phyloP scores from a whole-genome alignment of 192 early-diverging fungal genomes.

The Coemansia sp. region DNA sequence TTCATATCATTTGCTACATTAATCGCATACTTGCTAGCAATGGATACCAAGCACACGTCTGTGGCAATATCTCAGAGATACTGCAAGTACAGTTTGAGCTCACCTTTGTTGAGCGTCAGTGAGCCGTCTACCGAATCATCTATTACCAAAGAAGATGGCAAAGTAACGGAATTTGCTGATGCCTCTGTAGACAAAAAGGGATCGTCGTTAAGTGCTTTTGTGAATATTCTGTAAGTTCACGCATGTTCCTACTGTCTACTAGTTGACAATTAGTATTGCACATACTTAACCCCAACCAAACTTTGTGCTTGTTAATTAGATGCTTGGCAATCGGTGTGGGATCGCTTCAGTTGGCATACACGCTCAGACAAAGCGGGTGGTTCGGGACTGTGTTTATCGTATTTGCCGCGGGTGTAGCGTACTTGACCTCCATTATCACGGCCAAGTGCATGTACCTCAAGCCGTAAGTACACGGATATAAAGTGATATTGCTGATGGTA shows the following conservation, averaged over 20 bases:
- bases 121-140: background rate
- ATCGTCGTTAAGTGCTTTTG: constrained; percentile 39
- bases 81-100: background rate
- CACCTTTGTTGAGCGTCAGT: background rate
- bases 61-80: background rate
- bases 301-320: constrained; percentile 11
- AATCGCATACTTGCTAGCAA: background rate
- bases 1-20: background rate
- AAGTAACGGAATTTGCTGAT: background rate
- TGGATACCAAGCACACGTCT: background rate
- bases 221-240: constrained; percentile 43
- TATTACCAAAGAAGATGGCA: background rate
- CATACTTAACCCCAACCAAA: background rate
- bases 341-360: constrained; percentile 45
- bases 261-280: background rate
- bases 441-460: constrained; percentile 48
- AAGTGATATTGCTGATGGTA: background rate
- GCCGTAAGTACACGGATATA: constrained; percentile 34
- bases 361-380: constrained; percentile 49
- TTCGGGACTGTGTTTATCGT: constrained; percentile 38
- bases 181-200: constrained; percentile 12
- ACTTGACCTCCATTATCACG: constrained; percentile 35
- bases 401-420: constrained; percentile 33
- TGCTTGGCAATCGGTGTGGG: constrained; percentile 50
- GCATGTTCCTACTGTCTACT: background rate